phyloP scores from a whole-genome alignment of 352 stramenopile genomes.

The Phytophthora megakarya region DNA sequence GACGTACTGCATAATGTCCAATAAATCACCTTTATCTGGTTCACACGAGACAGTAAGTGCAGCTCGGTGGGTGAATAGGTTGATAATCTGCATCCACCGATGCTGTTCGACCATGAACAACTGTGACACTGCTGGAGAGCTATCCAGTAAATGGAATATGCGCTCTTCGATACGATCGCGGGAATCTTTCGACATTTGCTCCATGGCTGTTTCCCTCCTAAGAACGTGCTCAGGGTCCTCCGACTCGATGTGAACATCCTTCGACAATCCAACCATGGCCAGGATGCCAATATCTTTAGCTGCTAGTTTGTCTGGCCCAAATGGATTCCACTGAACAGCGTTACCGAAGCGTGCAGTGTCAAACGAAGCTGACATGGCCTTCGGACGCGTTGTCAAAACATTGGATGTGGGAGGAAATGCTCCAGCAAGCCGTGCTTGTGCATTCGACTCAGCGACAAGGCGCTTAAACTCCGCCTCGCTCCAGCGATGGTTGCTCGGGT shows the following conservation, averaged over 20 bases:
- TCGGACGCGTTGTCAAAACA: conserved; percentile 44
- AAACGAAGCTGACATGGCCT: conserved; percentile 66
- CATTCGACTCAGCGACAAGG: conserved; percentile 69
- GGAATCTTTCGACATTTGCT: conserved; percentile 72
- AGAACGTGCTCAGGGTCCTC: conserved; percentile 46
- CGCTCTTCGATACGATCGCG: conserved; percentile 69
- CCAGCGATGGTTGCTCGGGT: conserved; percentile 76
- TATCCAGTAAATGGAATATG: conserved; percentile 74
- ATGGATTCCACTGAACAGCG: conserved; percentile 49
- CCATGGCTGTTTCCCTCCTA: conserved; percentile 47
- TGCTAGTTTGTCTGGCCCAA: conserved; percentile 43
- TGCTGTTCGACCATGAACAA: conserved; percentile 76
- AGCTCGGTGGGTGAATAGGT: conserved; percentile 66
- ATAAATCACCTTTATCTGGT: conserved; percentile 68
- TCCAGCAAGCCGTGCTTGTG: conserved; percentile 48
- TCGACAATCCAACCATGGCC: conserved; percentile 61
- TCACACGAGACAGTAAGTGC: conserved; percentile 70
- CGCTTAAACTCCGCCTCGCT: conserved; percentile 77
- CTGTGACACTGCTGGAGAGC: conserved; percentile 51
- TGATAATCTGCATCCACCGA: conserved; percentile 85
- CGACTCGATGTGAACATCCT: conserved; percentile 62
- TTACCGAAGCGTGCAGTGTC: conserved; percentile 64
- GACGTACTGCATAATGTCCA: conserved; percentile 89
- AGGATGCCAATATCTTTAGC: conserved; percentile 61
- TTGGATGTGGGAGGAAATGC: conserved; percentile 41